These are phyloP conservation scores for Ustilago shanxiensis DNA, from an alignment of 1,284 basidiomycete genomes.

Conservation along the genomic window DNA sequence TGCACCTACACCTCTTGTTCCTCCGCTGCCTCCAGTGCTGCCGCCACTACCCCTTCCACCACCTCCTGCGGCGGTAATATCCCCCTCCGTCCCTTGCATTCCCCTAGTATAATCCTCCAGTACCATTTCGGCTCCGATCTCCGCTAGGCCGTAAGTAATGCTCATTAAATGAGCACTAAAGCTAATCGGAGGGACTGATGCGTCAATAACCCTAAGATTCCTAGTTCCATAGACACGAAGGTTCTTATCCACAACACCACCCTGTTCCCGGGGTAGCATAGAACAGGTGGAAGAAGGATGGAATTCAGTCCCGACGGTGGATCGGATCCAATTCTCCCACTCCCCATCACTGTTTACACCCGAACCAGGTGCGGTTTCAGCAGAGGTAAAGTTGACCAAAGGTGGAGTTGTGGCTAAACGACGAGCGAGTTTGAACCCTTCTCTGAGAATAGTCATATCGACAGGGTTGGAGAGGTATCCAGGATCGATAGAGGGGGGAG, in stretches of 20 bases:
- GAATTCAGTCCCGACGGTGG: conserved; percentile 71
- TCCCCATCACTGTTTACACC: conserved; percentile 71
- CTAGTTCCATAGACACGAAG: conserved; percentile 59
- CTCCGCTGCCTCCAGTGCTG: background rate
- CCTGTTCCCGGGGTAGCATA: conserved; percentile 58
- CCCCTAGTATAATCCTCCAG: conserved; percentile 13
- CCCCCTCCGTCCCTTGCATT: background rate
- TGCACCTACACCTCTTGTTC: background rate
- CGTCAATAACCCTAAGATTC: conserved; percentile 59
- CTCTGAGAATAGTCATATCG: conserved; percentile 76
- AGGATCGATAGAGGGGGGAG: conserved; percentile 76
- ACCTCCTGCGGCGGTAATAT: background rate
- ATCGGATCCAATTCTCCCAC: conserved; percentile 73
- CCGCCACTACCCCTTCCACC: background rate
- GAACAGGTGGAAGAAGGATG: conserved; percentile 72
- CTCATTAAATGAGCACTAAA: conserved; percentile 73
- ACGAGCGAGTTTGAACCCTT: conserved; percentile 76
- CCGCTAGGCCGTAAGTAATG: conserved; percentile 75
- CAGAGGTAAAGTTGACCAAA: conserved; percentile 26
- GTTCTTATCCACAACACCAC: conserved; percentile 63
- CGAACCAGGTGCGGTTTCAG: conserved; percentile 42
- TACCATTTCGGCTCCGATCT: conserved; percentile 59
- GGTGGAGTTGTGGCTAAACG: conserved; percentile 69
- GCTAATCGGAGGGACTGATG: conserved; percentile 67
- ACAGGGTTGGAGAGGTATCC: conserved; percentile 72